phyloP scores from a whole-genome alignment of 768 basidiomycete species.

The Solioccasus polychromus region DNA sequence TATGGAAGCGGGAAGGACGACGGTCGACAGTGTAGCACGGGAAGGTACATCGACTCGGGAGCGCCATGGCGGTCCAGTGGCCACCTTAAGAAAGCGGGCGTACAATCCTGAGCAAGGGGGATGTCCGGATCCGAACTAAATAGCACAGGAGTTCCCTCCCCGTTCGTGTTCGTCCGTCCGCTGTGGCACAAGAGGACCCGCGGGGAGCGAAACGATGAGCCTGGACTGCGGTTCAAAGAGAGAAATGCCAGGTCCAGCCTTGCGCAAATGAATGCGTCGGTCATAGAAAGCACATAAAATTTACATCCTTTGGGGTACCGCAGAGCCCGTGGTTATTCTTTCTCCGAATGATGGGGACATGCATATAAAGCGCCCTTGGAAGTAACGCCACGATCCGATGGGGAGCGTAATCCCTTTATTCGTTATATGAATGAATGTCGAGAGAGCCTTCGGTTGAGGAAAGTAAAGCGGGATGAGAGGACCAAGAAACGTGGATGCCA shows the following conservation, averaged over 20 bases:
- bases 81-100: slow-evolving; percentile 4
- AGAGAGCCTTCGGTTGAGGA: slow-evolving; percentile 5
- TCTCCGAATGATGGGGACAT: slow-evolving; percentile 7
- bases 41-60: slow-evolving; percentile 5
- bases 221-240: slow-evolving; percentile 6
- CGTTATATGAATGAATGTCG: slow-evolving; percentile 10
- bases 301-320: slow-evolving; percentile 8
- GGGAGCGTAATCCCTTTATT: slow-evolving; percentile 5
- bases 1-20: neutral
- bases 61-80: neutral
- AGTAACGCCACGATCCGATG: slow-evolving; percentile 9
- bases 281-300: slow-evolving; percentile 5
- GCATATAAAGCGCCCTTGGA: neutral
- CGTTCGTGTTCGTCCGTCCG: neutral
- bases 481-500: slow-evolving; percentile 6
- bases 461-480: slow-evolving; percentile 11
- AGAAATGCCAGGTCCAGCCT: slow-evolving; percentile 8
- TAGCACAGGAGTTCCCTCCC: slow-evolving; percentile 1
- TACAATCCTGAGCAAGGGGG: slow-evolving; percentile 7
- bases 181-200: slow-evolving; percentile 9
- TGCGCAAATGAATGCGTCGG: slow-evolving; percentile 15
- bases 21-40: neutral
- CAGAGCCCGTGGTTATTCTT: slow-evolving; percentile 2
- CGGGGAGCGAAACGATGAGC: slow-evolving; percentile 5
- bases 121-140: slow-evolving; percentile 10